Percentiles rank a stretch among this genome's conserved stretches.
Conservation (phyloP, 306 rosid species). For the Ceratonia siliqua region DNA sequence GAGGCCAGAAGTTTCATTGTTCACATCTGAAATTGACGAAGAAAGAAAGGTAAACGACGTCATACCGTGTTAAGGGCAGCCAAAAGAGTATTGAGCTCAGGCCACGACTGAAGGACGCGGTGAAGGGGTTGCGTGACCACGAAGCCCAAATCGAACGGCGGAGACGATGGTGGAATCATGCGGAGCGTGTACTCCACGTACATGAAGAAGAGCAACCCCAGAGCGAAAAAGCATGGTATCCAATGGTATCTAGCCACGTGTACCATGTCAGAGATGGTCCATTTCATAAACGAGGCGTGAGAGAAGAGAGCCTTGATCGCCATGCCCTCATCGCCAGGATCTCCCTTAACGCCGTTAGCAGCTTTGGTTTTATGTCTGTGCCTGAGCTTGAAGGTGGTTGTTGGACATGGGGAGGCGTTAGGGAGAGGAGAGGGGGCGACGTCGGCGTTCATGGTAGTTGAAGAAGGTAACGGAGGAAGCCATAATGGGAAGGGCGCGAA, state of each 20-base stretch:
- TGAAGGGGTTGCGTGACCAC: slow-evolving; percentile 65
- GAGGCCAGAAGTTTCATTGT: neutral
- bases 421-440: slow-evolving; percentile 4
- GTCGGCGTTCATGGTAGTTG: slow-evolving; percentile 48
- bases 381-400: slow-evolving; percentile 29
- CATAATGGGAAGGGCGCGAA: neutral
- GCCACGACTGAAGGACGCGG: slow-evolving; percentile 59
- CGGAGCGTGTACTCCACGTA: slow-evolving; percentile 90
- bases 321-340: neutral
- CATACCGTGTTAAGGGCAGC: slow-evolving; percentile 81
- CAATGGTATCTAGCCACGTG: slow-evolving; percentile 77
- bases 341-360: slow-evolving; percentile 26
- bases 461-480: neutral
- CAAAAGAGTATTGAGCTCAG: slow-evolving; percentile 63
- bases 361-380: neutral
- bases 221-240: slow-evolving; percentile 74
- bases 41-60: neutral
- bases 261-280: slow-evolving; percentile 59
- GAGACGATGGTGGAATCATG: slow-evolving; percentile 80
- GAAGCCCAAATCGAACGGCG: slow-evolving; percentile 88
- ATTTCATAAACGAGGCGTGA: slow-evolving; percentile 59
- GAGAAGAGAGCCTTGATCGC: slow-evolving; percentile 10
- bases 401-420: neutral
- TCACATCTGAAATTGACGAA: slow-evolving; percentile 24
- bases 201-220: slow-evolving; percentile 80